Percentiles rank a stretch among this genome's conserved stretches.
Evolutionary conservation across 1,284 basidiomycete genomes (phyloP).

Genomic region (Ustilago esculenta): DNA sequence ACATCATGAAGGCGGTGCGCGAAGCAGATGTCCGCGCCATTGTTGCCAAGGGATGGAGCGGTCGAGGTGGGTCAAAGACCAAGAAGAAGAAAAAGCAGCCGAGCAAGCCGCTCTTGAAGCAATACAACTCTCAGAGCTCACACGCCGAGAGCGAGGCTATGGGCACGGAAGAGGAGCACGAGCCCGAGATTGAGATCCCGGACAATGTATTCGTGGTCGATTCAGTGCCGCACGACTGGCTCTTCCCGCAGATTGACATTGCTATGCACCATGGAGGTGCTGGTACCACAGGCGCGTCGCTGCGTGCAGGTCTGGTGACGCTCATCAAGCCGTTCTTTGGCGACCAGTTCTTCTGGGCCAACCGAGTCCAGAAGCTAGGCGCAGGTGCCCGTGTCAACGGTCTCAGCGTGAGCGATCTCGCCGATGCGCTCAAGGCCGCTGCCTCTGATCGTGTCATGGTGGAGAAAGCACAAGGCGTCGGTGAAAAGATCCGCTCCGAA

Average conservation of each 20-base stretch:
- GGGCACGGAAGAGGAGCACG: conserved; percentile 26
- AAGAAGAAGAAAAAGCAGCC: conserved; percentile 32
- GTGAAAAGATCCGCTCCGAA: conserved; percentile 55
- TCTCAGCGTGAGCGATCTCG: conserved; percentile 29
- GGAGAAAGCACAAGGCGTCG: conserved; percentile 57
- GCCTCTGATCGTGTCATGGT: conserved; percentile 54
- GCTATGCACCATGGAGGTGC: conserved; percentile 75
- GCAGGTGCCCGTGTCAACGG: conserved; percentile 50
- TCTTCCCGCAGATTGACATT: conserved; percentile 45
- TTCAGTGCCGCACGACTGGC: conserved; percentile 55
- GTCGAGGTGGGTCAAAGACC: conserved; percentile 32
- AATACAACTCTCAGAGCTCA: background rate
- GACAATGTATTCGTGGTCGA: conserved; percentile 59
- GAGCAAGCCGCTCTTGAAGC: conserved; percentile 2
- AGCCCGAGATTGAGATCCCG: conserved; percentile 65
- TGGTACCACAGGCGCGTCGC: conserved; percentile 72
- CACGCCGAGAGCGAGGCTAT: conserved; percentile 23
- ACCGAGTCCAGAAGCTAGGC: conserved; percentile 53
- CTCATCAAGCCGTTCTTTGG: conserved; percentile 65
- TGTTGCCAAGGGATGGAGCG: conserved; percentile 65
- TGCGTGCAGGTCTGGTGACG: conserved; percentile 59
- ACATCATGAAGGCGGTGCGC: conserved; percentile 54
- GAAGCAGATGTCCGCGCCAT: conserved; percentile 59
- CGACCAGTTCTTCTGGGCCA: conserved; percentile 64
- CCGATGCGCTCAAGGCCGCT: conserved; percentile 46